Percentiles rank a stretch among this genome's conserved stretches.
Conservation (phyloP, 352 stramenopile species). For the Aphanomyces invadans region DNA sequence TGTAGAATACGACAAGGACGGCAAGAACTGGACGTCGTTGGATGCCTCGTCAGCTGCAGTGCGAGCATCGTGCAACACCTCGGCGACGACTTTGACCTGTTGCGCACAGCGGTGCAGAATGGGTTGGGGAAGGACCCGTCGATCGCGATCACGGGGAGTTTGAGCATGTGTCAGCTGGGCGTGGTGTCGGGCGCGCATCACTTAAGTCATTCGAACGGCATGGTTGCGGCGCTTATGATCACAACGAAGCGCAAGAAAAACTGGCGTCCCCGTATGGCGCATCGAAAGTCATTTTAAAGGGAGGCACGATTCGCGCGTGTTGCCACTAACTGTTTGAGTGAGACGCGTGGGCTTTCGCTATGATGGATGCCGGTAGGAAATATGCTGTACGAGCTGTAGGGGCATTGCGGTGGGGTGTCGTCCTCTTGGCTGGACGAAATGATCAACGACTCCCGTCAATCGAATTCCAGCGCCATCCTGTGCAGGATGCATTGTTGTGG, state of each 20-base stretch:
- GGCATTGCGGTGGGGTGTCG: too few species aligned
- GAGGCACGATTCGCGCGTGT: background rate
- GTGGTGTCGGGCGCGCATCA: constrained; percentile 50
- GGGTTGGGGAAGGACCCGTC: constrained; percentile 38
- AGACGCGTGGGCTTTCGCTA: too few species aligned
- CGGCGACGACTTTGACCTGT: constrained; percentile 48
- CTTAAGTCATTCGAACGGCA: constrained; percentile 62
- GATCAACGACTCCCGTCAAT: too few species aligned
- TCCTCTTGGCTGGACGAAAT: too few species aligned
- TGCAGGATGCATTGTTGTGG: too few species aligned
- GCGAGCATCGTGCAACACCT: constrained; percentile 62
- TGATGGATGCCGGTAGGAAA: too few species aligned
- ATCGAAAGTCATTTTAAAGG: constrained; percentile 19
- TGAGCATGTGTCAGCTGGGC: constrained; percentile 68
- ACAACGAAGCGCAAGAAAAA: constrained; percentile 69
- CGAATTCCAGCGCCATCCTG: too few species aligned
- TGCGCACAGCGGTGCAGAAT: constrained; percentile 45
- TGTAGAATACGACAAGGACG: constrained; percentile 42
- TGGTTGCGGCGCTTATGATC: constrained; percentile 65
- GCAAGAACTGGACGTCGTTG: constrained; percentile 51
- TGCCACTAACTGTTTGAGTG: too few species aligned
- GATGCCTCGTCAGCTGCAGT: constrained; percentile 56
- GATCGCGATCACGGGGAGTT: constrained; percentile 42
- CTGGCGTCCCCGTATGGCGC: background rate
- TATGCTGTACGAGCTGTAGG: too few species aligned